These are phyloP conservation scores for Lactifluus subvellereus DNA, from an alignment of 768 basidiomycete genomes.

Conservation along the genomic window DNA sequence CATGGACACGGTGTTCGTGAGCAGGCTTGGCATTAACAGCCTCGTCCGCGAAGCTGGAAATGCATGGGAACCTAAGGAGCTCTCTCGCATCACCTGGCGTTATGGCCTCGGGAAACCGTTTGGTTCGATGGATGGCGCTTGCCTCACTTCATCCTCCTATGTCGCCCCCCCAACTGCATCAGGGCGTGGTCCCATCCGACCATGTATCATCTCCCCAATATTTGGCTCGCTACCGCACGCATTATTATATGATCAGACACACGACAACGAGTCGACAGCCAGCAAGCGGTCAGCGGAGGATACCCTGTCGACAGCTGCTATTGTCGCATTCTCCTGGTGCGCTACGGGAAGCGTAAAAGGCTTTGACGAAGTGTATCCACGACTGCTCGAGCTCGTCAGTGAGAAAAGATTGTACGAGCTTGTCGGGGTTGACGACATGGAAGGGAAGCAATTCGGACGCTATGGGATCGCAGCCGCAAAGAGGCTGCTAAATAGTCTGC, in stretches of 20 bases:
- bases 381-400: constrained; percentile 80
- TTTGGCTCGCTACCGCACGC: constrained; percentile 89
- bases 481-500: constrained; percentile 78
- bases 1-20: constrained; percentile 88
- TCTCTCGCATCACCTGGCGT: constrained; percentile 81
- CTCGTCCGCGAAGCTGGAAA: constrained; percentile 95
- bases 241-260: constrained; percentile 90
- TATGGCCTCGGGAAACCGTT: constrained; percentile 92
- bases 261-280: constrained; percentile 91
- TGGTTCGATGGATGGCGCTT: constrained; percentile 92
- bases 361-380: constrained; percentile 96
- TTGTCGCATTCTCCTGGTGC: constrained; percentile 85
- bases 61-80: constrained; percentile 81
- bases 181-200: constrained; percentile 71
- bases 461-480: constrained; percentile 38
- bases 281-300: constrained; percentile 93
- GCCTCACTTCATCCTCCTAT: constrained; percentile 52
- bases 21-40: constrained; percentile 88
- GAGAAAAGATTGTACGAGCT: constrained; percentile 80
- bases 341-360: constrained; percentile 94
- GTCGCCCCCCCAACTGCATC: constrained; percentile 79
- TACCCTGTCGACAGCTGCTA: constrained; percentile 86
- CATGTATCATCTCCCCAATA: constrained; percentile 70
- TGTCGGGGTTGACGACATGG: constrained; percentile 39
- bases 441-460: constrained; percentile 17